Evolutionary conservation across 331 rosid genomes (phyloP).

Genomic region (Dryas integrifolia): DNA sequence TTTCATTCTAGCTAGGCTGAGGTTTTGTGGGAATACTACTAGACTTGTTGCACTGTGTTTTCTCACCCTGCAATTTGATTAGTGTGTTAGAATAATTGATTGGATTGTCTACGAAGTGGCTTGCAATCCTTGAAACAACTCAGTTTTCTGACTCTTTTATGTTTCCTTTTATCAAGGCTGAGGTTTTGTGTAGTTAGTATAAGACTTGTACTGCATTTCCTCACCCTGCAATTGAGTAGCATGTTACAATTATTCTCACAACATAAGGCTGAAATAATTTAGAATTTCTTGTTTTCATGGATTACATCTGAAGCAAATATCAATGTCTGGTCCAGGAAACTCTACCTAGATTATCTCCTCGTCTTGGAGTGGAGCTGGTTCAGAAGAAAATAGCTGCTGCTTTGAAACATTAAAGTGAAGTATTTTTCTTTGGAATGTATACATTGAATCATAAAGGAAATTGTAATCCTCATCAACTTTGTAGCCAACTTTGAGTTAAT

Average conservation of each 20-base stretch:
- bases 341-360: constrained; percentile 79
- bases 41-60: neutral
- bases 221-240: constrained; percentile 2
- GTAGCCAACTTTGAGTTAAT: constrained; percentile 6
- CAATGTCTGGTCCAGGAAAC: constrained; percentile 51
- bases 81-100: constrained; percentile 6
- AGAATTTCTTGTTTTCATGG: neutral
- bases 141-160: neutral
- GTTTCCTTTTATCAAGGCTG: neutral
- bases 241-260: neutral
- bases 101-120: constrained; percentile 7
- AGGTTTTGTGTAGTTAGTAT: neutral
- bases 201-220: neutral
- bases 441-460: neutral
- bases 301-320: constrained; percentile 18
- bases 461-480: neutral
- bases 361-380: constrained; percentile 78
- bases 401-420: constrained; percentile 40
- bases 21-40: neutral
- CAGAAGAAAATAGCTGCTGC: constrained; percentile 82
- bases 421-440: neutral
- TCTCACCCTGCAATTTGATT: constrained; percentile 5
- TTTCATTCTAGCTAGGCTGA: neutral
- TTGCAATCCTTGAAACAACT: neutral
- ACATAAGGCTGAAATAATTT: neutral